Base-by-base conservation (phyloP, 2,329 filamentous ascomycete genomes). In the Penicillium paneum region DNA sequence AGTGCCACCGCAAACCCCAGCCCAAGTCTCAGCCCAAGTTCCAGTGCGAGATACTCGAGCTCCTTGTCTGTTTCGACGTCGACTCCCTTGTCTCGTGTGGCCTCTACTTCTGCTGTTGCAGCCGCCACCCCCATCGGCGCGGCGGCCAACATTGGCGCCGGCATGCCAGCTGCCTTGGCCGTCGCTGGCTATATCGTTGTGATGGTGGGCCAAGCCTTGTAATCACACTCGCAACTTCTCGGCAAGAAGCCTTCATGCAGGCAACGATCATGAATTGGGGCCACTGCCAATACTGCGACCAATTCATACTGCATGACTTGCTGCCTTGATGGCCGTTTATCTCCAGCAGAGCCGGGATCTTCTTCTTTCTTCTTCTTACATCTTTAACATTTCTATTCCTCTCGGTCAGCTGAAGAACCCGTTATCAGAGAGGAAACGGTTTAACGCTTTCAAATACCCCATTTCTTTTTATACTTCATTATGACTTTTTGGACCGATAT, bases 171-270 rank as follows among this genome's bases (percentile, higher is more conserved):
- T 29, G 69, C 67, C 15, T 57, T 75, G 36, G 50, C 44, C 8
- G 62, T 69, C 24, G 72, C 71, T 19, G 73, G 74, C 38, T 73
- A 71, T 15, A 61, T 76, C 41, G 72, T 71, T 41, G 59, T 74
- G 49, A 57, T 73, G 52, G 41, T 76, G 58, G 72, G 71, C 31
- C 64, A 61, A 35, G 58, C 64, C 52, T 56, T 75, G 46, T 76
- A 71, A 67, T 57, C 44, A 45, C 32, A 29, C 12, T 38, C 10
- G 52, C 46, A 28, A 32, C 10, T 21, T 17, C 2, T 39, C 8
- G 11, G 24, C 13, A 29, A 46, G 47, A 19, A 12, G 29, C 38
- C 26, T 40, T 36, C 39, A 42, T 12, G 35, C 55, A 36, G 38
- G 36, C 47, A 48, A 24, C 21, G 36, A 29, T 44, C 47, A 46